These are phyloP conservation scores for Paraphoma chrysanthemicola DNA, from an alignment of 2,329 filamentous ascomycete species.

Conservation along the genomic window DNA sequence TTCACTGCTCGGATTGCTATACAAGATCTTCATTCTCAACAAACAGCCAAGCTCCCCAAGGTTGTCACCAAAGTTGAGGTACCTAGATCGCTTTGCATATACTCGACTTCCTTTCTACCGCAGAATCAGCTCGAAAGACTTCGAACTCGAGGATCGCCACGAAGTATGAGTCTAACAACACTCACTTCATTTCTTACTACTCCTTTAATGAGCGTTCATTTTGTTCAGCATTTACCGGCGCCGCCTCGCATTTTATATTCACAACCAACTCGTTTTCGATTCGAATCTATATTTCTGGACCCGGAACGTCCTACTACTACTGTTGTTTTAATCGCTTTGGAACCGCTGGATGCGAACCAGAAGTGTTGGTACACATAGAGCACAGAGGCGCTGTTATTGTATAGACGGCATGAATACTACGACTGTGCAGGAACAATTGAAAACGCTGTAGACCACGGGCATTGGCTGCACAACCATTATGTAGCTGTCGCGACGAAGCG, in stretches of 20 bases:
- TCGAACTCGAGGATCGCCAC: slow-evolving; percentile 45
- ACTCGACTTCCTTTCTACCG: slow-evolving; percentile 44
- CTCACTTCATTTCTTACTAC: slow-evolving; percentile 2
- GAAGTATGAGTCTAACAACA: slow-evolving; percentile 32
- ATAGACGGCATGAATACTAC: not conserved
- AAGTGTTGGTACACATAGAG: slow-evolving; percentile 10
- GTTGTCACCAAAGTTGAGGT: slow-evolving; percentile 20
- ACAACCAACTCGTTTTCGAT: slow-evolving; percentile 12
- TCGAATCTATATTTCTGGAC: slow-evolving; percentile 11
- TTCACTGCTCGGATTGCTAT: slow-evolving; percentile 58
- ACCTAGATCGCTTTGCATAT: slow-evolving; percentile 24
- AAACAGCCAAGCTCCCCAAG: slow-evolving; percentile 25
- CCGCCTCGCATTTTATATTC: slow-evolving; percentile 15
- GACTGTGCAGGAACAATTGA: not conserved
- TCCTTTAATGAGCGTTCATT: slow-evolving; percentile 33
- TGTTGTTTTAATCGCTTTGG: slow-evolving; percentile 15
- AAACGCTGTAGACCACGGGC: not conserved
- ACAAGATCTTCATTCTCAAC: slow-evolving; percentile 57
- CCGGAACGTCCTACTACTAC: slow-evolving; percentile 3
- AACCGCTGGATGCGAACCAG: not conserved
- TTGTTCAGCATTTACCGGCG: slow-evolving; percentile 35
- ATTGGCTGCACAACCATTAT: not conserved
- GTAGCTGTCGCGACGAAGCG: not conserved
- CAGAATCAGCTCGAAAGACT: slow-evolving; percentile 45
- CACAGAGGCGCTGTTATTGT: not conserved